These are phyloP conservation scores for Backusella westeae DNA, from an alignment of 192 early-diverging fungal species.

Conservation along the genomic window DNA sequence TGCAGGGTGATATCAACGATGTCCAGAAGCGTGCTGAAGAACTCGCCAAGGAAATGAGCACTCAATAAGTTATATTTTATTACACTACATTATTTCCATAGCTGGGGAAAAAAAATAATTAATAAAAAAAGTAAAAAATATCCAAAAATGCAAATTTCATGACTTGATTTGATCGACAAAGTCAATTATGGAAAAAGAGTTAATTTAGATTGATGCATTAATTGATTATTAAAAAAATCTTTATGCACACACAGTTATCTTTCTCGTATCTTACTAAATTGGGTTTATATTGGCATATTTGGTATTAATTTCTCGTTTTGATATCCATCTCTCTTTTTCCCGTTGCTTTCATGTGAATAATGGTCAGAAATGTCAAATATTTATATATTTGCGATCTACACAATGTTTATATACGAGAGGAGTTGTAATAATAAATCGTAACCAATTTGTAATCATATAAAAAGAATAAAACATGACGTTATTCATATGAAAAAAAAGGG, in stretches of 20 bases:
- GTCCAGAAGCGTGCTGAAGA: constrained; percentile 82
- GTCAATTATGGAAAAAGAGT: background rate
- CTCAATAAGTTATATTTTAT: background rate
- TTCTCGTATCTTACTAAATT: background rate
- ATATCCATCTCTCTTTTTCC: background rate
- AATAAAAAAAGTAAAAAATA: background rate
- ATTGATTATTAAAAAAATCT: no score
- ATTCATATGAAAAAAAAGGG: background rate
- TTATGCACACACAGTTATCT: no score
- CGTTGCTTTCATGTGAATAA: background rate
- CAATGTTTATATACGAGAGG: no score
- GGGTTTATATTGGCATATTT: background rate
- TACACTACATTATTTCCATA: background rate
- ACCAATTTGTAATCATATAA: background rate
- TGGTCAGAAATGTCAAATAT: background rate
- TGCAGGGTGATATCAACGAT: constrained; percentile 97
- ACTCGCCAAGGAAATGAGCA: constrained; percentile 31
- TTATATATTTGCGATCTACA: background rate
- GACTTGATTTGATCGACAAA: background rate
- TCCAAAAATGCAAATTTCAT: background rate
- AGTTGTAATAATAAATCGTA: no score
- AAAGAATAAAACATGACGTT: background rate
- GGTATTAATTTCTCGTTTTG: background rate
- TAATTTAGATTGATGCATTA: background rate
- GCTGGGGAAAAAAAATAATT: background rate